These are phyloP conservation scores for Melanopsichium pennsylvanicum DNA, from an alignment of 1,284 basidiomycete species.

Conservation along the genomic window DNA sequence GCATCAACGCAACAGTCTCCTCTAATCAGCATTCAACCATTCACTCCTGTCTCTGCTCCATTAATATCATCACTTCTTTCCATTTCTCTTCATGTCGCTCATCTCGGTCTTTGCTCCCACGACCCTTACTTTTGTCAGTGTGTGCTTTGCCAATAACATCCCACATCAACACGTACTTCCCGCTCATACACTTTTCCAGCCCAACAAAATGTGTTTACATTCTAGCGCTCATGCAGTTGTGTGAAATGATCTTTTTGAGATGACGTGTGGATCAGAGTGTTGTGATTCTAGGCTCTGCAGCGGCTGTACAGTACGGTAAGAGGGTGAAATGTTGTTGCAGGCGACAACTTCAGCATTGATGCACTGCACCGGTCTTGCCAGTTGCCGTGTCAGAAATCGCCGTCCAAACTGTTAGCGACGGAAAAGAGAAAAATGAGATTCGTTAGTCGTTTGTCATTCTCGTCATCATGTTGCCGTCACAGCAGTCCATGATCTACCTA, in stretches of 20 bases:
- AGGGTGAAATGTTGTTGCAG: background rate
- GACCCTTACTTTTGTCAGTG: background rate
- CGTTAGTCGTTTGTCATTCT: background rate
- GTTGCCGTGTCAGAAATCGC: slow-evolving; percentile 39
- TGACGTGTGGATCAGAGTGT: background rate
- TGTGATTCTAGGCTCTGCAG: background rate
- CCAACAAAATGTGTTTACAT: background rate
- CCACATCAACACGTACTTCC: slow-evolving; percentile 6
- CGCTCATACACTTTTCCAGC: too few species aligned
- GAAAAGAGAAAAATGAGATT: background rate
- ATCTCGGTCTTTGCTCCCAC: background rate
- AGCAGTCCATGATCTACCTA: slow-evolving; percentile 2
- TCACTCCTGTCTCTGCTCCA: background rate
- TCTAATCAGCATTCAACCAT: slow-evolving; percentile 16
- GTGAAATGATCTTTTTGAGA: too few species aligned
- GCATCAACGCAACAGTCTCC: slow-evolving; percentile 12
- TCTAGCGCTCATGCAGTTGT: background rate
- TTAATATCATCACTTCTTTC: background rate
- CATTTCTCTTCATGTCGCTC: too few species aligned
- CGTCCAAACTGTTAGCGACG: slow-evolving; percentile 31
- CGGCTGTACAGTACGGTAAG: background rate
- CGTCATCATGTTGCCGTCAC: too few species aligned
- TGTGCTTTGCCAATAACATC: background rate
- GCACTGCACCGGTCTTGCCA: slow-evolving; percentile 45
- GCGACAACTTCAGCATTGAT: slow-evolving; percentile 25